A percentile compares a stretch with the other conserved stretches of the same genome.
phyloP scores from a whole-genome alignment of 2,329 filamentous ascomycete species.

The Sclerotinia glacialis region DNA sequence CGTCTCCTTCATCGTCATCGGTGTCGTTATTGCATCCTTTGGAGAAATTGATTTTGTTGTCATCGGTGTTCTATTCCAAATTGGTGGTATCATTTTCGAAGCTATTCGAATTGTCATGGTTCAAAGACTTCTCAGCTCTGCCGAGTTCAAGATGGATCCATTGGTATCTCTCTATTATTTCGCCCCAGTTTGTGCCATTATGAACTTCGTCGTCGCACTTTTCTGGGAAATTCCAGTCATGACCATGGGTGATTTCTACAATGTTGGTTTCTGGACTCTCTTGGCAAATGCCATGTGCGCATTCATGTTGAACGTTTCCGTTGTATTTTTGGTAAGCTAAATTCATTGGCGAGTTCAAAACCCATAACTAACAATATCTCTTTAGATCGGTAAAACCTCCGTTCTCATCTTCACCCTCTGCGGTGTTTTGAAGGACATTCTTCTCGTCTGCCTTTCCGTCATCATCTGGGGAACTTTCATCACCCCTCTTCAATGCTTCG shows the following conservation, averaged over 20 bases:
- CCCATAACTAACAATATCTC: slow-evolving; percentile 11
- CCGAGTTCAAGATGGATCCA: slow-evolving; percentile 90
- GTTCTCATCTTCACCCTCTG: slow-evolving; percentile 83
- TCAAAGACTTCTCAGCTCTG: slow-evolving; percentile 74
- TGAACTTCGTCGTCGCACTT: slow-evolving; percentile 73
- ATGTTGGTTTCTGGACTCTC: slow-evolving; percentile 70
- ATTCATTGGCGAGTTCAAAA: not conserved
- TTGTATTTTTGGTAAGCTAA: slow-evolving; percentile 74
- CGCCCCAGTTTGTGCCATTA: slow-evolving; percentile 76
- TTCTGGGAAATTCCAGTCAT: slow-evolving; percentile 71
- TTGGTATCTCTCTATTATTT: slow-evolving; percentile 89
- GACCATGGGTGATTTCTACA: slow-evolving; percentile 66
- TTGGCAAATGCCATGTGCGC: slow-evolving; percentile 74
- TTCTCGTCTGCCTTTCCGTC: slow-evolving; percentile 77
- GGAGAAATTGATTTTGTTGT: slow-evolving; percentile 93
- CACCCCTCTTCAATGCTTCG: slow-evolving; percentile 73
- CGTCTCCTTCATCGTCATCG: slow-evolving; percentile 89
- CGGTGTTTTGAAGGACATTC: slow-evolving; percentile 83
- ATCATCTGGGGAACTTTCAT: slow-evolving; percentile 77
- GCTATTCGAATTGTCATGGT: slow-evolving; percentile 82
- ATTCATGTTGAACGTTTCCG: slow-evolving; percentile 79
- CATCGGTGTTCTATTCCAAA: slow-evolving; percentile 75
- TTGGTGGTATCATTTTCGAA: slow-evolving; percentile 76
- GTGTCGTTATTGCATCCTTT: slow-evolving; percentile 89
- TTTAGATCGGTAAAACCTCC: slow-evolving; percentile 80